These are phyloP conservation scores for Colletotrichum eremochloae DNA, from an alignment of 2,329 filamentous ascomycete species.

Conservation along the genomic window DNA sequence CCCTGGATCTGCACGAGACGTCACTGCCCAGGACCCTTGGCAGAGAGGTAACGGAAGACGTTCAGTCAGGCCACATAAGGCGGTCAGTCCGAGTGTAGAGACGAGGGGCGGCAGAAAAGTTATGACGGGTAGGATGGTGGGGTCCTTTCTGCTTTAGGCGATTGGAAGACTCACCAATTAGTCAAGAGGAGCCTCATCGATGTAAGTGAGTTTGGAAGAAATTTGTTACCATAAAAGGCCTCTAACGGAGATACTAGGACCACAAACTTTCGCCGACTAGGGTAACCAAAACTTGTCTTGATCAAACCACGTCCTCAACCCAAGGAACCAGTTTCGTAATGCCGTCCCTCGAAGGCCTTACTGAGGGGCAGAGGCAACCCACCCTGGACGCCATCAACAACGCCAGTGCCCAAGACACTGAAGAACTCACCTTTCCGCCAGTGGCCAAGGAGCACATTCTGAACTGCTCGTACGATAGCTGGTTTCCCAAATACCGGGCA, in stretches of 20 bases:
- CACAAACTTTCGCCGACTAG: not conserved
- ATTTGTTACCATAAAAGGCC: not conserved
- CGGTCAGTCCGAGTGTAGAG: slow-evolving; percentile 18
- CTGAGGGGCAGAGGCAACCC: slow-evolving; percentile 39
- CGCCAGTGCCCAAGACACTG: slow-evolving; percentile 39
- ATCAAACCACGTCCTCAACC: not conserved
- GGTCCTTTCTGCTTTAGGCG: slow-evolving; percentile 37
- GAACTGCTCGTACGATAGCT: slow-evolving; percentile 93
- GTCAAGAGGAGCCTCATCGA: slow-evolving; percentile 35
- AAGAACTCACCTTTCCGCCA: slow-evolving; percentile 79
- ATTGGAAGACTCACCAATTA: slow-evolving; percentile 38
- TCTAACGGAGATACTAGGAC: not conserved
- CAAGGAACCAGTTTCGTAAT: slow-evolving; percentile 44
- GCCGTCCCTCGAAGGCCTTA: slow-evolving; percentile 49
- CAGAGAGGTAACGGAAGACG: slow-evolving; percentile 19
- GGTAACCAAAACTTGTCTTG: too few relatives aligned
- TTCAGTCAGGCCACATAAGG: slow-evolving; percentile 23
- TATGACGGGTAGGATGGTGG: slow-evolving; percentile 32
- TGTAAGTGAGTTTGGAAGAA: slow-evolving; percentile 30
- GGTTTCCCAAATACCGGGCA: slow-evolving; percentile 84
- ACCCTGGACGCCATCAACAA: slow-evolving; percentile 33
- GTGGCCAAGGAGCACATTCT: slow-evolving; percentile 89
- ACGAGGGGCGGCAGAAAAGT: slow-evolving; percentile 36
- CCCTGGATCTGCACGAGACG: slow-evolving; percentile 26
- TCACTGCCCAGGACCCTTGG: slow-evolving; percentile 36